phyloP scores from a whole-genome alignment of 1,139 yeast genomes.

The Kodamaea derodonti region DNA sequence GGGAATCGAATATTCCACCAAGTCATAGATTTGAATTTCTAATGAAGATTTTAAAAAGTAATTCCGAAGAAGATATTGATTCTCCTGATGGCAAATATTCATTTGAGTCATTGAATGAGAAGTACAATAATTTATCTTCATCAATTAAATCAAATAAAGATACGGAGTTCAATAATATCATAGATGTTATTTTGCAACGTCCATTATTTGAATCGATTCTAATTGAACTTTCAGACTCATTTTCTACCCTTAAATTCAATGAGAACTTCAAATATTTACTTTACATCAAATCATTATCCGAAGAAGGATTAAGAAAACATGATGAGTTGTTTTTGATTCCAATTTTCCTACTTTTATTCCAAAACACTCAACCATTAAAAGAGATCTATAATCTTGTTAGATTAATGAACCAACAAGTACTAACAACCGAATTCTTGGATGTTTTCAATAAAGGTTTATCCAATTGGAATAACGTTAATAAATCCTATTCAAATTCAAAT shows the following conservation, averaged over 20 bases:
- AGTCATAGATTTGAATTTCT: slow-evolving; percentile 27
- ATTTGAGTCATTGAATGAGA: slow-evolving; percentile 19
- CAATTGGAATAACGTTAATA: slow-evolving; percentile 24
- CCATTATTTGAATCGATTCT: slow-evolving; percentile 31
- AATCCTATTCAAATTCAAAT: slow-evolving; percentile 10
- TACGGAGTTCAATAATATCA: slow-evolving; percentile 29
- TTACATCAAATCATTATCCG: slow-evolving; percentile 36
- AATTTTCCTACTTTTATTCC: slow-evolving; percentile 29
- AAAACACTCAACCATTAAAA: slow-evolving; percentile 17
- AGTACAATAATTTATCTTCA: slow-evolving; percentile 22
- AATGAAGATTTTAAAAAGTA: slow-evolving; percentile 21
- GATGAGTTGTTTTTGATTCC: slow-evolving; percentile 44
- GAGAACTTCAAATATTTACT: slow-evolving; percentile 28
- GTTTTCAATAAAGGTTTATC: slow-evolving; percentile 24
- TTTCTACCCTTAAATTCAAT: slow-evolving; percentile 18
- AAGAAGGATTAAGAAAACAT: slow-evolving; percentile 35
- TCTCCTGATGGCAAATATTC: slow-evolving; percentile 12
- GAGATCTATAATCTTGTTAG: slow-evolving; percentile 33
- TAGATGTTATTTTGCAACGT: slow-evolving; percentile 21
- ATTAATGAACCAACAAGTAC: slow-evolving; percentile 30
- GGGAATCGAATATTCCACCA: slow-evolving; percentile 38
- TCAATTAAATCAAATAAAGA: slow-evolving; percentile 31
- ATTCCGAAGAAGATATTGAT: slow-evolving; percentile 15
- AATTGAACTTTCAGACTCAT: slow-evolving; percentile 14
- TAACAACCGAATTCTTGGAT: slow-evolving; percentile 25